Conservation (phyloP, 441 rosid species). For the Corymbia citriodora region DNA sequence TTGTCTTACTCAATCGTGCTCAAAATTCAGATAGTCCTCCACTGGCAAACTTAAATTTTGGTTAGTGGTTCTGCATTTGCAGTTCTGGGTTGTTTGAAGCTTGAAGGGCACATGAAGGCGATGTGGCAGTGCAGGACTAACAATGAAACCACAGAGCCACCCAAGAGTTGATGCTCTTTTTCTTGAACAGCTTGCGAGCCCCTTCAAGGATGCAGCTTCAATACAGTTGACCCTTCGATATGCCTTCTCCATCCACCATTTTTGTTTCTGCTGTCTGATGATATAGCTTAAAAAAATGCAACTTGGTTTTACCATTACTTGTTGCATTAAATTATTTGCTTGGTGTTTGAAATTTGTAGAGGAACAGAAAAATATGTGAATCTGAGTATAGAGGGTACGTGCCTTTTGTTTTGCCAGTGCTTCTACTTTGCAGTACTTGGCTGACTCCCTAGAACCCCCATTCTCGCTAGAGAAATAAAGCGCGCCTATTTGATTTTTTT, state of each 20-base stretch:
- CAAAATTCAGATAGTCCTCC: neutral
- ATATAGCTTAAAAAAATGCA: neutral
- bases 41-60: neutral
- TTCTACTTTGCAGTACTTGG: neutral
- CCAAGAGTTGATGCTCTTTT: neutral
- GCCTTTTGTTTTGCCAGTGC: neutral
- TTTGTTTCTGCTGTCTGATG: slow-evolving; percentile 14
- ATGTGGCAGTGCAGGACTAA: neutral
- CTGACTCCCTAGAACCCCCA: neutral
- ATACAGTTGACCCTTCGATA: neutral
- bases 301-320: neutral
- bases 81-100: neutral
- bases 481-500: neutral
- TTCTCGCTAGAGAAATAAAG: neutral
- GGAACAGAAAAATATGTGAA: neutral
- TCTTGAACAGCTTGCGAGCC: neutral
- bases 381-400: neutral
- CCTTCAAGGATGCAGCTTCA: neutral
- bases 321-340: neutral
- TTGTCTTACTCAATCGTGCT: neutral
- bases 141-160: neutral
- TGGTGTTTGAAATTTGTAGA: neutral
- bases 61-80: neutral
- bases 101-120: neutral
- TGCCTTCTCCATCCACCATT: slow-evolving; percentile 7